A percentile compares a stretch with the other conserved stretches of the same genome.
phyloP scores from a whole-genome alignment of 164 flowering plant species.

The Dillenia turbinata region DNA sequence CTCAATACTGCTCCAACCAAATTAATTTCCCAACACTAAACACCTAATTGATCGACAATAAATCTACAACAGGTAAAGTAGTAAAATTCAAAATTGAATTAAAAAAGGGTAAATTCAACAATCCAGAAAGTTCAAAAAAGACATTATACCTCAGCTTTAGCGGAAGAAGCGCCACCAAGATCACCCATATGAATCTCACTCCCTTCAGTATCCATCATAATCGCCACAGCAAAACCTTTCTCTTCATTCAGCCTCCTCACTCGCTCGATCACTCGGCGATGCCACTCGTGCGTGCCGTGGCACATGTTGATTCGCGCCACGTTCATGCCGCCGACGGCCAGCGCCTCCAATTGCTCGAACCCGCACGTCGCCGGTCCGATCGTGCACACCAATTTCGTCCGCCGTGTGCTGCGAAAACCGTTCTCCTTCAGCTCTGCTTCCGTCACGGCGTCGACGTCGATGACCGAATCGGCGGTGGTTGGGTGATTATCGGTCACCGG shows the following conservation, averaged over 20 bases:
- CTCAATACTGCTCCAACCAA: too few relatives aligned
- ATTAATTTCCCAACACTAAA: too few relatives aligned
- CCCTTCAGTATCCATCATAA: constrained; percentile 99
- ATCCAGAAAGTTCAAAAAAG: neutral
- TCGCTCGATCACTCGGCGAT: constrained; percentile 52
- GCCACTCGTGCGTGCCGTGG: constrained; percentile 93
- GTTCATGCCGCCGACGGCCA: constrained; percentile 95
- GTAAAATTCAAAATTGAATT: neutral
- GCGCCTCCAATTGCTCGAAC: constrained; percentile 79
- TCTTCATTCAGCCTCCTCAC: constrained; percentile 79
- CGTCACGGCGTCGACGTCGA: constrained; percentile 64
- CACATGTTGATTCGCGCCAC: constrained; percentile 93
- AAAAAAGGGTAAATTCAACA: neutral
- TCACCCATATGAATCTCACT: constrained; percentile 99
- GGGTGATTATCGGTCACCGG: too few relatives aligned
- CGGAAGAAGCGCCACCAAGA: constrained; percentile 67
- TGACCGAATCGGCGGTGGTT: neutral
- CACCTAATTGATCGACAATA: neutral
- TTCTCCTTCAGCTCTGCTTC: constrained; percentile 73
- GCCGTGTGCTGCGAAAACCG: constrained; percentile 60
- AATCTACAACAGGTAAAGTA: neutral
- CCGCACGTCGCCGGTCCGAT: constrained; percentile 68
- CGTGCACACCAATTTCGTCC: constrained; percentile 67
- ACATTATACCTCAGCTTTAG: constrained; percentile 73
- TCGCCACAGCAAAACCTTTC: constrained; percentile 88